These are phyloP conservation scores for Moricandia moricandioides DNA, from an alignment of 345 rosid species.

Conservation along the genomic window DNA sequence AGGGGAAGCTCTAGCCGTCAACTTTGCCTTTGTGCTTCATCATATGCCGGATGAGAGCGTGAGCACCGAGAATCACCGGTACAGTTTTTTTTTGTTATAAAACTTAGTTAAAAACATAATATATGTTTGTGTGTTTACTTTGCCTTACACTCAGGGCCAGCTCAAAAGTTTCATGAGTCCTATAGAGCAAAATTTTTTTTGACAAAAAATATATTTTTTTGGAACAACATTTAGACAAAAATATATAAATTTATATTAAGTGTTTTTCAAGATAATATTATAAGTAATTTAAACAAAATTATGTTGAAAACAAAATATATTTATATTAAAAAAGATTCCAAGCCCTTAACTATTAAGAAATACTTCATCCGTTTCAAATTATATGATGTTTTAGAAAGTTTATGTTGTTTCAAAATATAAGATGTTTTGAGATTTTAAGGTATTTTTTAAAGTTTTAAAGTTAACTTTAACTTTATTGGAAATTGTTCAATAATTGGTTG, in stretches of 20 bases:
- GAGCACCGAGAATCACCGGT: neutral
- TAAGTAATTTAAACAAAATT: neutral
- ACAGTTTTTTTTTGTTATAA: neutral
- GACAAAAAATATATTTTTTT: neutral
- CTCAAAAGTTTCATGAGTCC: neutral
- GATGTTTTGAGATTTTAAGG: too few relatives aligned
- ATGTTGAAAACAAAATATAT: neutral
- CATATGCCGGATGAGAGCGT: neutral
- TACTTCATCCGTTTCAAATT: too few relatives aligned
- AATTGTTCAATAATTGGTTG: too few relatives aligned
- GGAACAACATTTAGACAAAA: too few relatives aligned
- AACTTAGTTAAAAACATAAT: neutral
- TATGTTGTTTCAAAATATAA: too few relatives aligned
- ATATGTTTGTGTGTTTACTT: neutral
- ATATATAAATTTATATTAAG: neutral
- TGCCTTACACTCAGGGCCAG: neutral
- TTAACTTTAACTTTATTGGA: too few relatives aligned
- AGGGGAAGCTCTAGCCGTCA: neutral
- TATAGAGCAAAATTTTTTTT: neutral
- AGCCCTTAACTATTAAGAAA: too few relatives aligned
- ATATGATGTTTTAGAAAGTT: too few relatives aligned
- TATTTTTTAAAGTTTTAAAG: too few relatives aligned
- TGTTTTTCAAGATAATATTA: neutral
- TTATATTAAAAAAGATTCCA: too few relatives aligned
- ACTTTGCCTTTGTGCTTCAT: neutral